Evolutionary conservation across 1,139 yeast genomes (phyloP).

Genomic region (Arxiozyma heterogenica): DNA sequence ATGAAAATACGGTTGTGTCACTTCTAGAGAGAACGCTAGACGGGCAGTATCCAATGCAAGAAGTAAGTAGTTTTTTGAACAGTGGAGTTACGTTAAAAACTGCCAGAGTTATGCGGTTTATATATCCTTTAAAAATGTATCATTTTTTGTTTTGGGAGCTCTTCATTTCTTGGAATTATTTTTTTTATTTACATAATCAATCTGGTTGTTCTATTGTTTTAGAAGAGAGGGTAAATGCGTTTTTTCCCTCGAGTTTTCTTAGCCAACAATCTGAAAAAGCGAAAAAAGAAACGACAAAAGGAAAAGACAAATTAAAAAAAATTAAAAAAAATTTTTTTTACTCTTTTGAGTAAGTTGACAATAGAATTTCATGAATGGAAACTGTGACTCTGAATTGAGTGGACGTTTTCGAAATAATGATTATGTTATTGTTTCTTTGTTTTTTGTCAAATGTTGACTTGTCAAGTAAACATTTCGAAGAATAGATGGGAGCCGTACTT

Average conservation of each 20-base stretch:
- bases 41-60: background rate
- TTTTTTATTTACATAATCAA: background rate
- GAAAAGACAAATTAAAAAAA: background rate
- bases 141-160: background rate
- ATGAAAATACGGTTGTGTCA: background rate
- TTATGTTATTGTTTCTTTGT: background rate
- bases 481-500: background rate
- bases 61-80: background rate
- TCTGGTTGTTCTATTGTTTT: background rate
- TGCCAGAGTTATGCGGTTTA: background rate
- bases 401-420: background rate
- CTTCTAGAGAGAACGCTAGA: background rate
- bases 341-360: background rate
- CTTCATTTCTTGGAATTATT: background rate
- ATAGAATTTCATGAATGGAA: background rate
- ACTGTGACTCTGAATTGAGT: background rate
- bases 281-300: background rate
- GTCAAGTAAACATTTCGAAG: background rate
- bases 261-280: background rate
- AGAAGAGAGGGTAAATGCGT: background rate
- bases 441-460: background rate
- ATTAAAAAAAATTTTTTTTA: no score
- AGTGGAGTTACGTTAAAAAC: background rate
- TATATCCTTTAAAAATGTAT: constrained; percentile 3
- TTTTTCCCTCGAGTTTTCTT: background rate